Base-by-base conservation (phyloP, 345 rosid species). In the Noccaea caerulescens region DNA sequence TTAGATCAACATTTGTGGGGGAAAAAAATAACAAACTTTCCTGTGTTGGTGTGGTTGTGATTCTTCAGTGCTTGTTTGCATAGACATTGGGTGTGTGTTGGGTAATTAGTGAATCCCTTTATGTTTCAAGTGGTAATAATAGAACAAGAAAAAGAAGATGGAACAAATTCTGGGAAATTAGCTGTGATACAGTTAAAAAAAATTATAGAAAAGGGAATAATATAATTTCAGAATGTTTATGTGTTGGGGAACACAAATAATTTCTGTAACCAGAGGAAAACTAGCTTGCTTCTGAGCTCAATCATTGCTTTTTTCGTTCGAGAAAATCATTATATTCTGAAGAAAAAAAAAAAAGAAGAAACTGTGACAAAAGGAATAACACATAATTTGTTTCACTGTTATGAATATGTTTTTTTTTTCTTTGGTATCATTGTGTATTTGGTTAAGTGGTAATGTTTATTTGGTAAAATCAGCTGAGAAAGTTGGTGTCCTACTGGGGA, bases 401-500 rank as follows among this genome's bases (percentile, higher is more conserved):
- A 66, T 41, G 13, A 73, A 65, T 39, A 32, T 63, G 3, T 30
- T 11, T 18, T 58, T 10, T 25, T 36, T 13, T 33, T 3, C 3
- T 25, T 25, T 25, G 27, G 30, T 10, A 63, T 64, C 25, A 72
- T 72, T 65, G 46, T 32, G 67, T 4, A 41, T 52, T 25, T 66
- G 62, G 62, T 66, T 66, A 51, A 66, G 36, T 58, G 12, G 72
- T 58, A 66, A 66, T 67, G 73, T 51, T 41, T 59, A 67, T 67
- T 52, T 67, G 68, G 73, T 74, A 67, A 67, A 74, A 74, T 59
- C 43, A 74, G 63, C 68, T 67, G 56, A 59, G 42, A 74, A 74
- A 73, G 72, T 66, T 73, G 72, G 78, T 67, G 73, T 74, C 73
- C 78, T 74, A 67, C 16, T 66, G 45, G 71, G 78, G 78, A 74